Evolutionary conservation across 2,329 filamentous ascomycete species (phyloP), one percentile per base, ranked within the genome.

Genomic region (Achaetomium macrosporum): DNA sequence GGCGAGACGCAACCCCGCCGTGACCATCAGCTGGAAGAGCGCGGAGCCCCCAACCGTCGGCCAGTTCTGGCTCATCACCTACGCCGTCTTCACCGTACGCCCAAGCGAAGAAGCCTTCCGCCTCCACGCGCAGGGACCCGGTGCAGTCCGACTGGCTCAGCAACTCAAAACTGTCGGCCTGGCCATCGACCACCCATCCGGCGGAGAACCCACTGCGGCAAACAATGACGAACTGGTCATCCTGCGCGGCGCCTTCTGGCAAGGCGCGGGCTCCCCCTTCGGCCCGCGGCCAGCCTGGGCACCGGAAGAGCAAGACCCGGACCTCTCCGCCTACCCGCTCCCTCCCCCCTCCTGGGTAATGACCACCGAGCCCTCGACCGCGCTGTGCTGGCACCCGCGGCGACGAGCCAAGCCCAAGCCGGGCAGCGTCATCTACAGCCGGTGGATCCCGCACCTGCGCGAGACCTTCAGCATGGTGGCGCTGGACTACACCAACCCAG

Each of bases 401-500:
- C 83, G 88, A 9, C 82, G 83, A 1, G 76, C 82, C 33, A 91
- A 92, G 71, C 87, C 88, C 5, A 71, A 74, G 1, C 84, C 85
- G 0, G 85, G 86, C 3, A 79, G 83, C 1, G 77, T 86, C 55
- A 77, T 88, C 60, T 92, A 92, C 73, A 89, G 85, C 65, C 82
- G 88, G 52, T 91, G 84, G 73, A 84, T 91, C 56, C 86, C 87
- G 8, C 83, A 90, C 63, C 74, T 91, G 39, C 74, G 82, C 56
- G 84, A 91, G 73, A 85, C 81, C 59, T 91, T 91, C 67, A 88
- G 84, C 55, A 86, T 91, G 74, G 75, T 87, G n/a, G 82, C 81
- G 11, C 76, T 92, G 1, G 84, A 91, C 66, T 87, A 80, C 69
- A 64, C 75, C 31, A 73, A 88, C 62, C 64, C 72, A 1, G 75